Percentiles rank a stretch among this genome's conserved stretches.
Evolutionary conservation across 805 yeast species (phyloP).

Genomic region (Priceomyces fermenticarens): DNA sequence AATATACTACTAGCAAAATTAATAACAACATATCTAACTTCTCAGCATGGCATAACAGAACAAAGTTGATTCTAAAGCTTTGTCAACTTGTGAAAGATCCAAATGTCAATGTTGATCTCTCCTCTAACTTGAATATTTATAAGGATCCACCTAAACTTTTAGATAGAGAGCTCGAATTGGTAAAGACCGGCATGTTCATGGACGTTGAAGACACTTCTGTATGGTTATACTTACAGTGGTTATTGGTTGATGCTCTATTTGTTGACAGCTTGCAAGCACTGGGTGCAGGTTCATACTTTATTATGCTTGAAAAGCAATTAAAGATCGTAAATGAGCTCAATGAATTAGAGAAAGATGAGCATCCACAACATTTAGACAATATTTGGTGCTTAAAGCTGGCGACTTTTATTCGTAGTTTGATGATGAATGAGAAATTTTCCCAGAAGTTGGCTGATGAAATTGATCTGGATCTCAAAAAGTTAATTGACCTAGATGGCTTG

Average conservation of each 20-base stretch:
- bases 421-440: constrained; percentile 8
- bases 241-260: constrained; percentile 47
- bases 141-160: constrained; percentile 36
- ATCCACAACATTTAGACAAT: constrained; percentile 47
- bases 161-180: constrained; percentile 57
- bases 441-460: constrained; percentile 25
- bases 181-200: constrained; percentile 83
- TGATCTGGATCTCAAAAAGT: constrained; percentile 33
- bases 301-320: constrained; percentile 45
- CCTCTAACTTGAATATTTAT: constrained; percentile 16
- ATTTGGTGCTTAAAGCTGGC: constrained; percentile 74
- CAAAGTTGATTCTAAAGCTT: constrained; percentile 60
- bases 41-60: constrained; percentile 93
- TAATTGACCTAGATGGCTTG: constrained; percentile 61
- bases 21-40: constrained; percentile 85
- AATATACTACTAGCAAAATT: constrained; percentile 75
- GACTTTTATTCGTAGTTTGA: constrained; percentile 41
- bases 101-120: constrained; percentile 3
- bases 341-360: constrained; percentile 69
- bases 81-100: constrained; percentile 22
- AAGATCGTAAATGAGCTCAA: constrained; percentile 58
- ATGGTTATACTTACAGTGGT: constrained; percentile 89
- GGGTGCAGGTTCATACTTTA: constrained; percentile 25
- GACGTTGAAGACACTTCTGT: constrained; percentile 94
- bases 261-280: constrained; percentile 18